These are phyloP conservation scores for Pneumocystis jirovecii DNA, from an alignment of 1,139 yeast genomes.

Conservation along the genomic window DNA sequence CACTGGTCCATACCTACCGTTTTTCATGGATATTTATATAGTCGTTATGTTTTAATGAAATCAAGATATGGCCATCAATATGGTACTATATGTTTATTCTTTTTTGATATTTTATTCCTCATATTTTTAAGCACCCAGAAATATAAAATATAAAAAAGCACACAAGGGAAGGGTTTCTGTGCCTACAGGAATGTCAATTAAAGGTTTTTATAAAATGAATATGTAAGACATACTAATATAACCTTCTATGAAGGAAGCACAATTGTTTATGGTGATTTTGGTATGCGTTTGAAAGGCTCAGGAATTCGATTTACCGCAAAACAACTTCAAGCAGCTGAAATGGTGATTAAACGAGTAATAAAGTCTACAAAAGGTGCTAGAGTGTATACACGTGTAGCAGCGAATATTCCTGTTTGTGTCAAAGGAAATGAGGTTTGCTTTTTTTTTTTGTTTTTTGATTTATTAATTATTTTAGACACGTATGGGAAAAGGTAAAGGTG, in stretches of 20 bases:
- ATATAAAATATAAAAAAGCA: conserved; percentile 56
- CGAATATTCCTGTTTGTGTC: conserved; percentile 80
- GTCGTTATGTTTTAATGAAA: neutral
- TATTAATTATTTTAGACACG: conserved; percentile 38
- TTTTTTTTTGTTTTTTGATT: neutral
- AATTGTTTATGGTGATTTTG: conserved; percentile 67
- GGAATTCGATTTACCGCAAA: conserved; percentile 81
- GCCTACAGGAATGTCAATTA: conserved; percentile 84
- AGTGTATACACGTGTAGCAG: conserved; percentile 64
- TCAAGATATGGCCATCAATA: neutral
- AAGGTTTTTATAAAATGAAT: conserved; percentile 18
- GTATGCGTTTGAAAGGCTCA: conserved; percentile 71
- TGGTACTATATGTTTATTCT: neutral
- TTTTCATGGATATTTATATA: neutral
- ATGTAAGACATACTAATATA: neutral
- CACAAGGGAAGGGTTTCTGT: conserved; percentile 92
- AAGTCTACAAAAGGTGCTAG: conserved; percentile 38
- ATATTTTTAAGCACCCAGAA: conserved; percentile 38
- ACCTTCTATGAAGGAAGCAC: conserved; percentile 43
- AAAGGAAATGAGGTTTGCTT: conserved; percentile 68
- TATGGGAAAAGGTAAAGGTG: conserved; percentile 99
- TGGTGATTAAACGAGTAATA: conserved; percentile 61
- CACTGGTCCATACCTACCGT: neutral
- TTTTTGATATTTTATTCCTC: neutral
- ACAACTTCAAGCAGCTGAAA: conserved; percentile 84